Base-by-base conservation (phyloP, 192 early-diverging fungal species). In the Coemansia sp. region DNA sequence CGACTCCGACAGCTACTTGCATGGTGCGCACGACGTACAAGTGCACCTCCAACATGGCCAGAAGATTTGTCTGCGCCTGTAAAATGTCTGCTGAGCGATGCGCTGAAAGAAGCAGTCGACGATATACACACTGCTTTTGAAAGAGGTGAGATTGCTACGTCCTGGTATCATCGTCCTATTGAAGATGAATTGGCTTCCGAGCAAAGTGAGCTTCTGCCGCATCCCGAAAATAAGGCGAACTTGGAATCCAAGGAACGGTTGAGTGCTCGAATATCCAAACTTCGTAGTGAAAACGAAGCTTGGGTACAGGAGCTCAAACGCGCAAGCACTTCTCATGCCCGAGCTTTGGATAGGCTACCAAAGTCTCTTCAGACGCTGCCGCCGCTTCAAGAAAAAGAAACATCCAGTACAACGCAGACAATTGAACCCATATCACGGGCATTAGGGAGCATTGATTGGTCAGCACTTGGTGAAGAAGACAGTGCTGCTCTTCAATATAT, bases 1-100 rank as follows among this genome's bases (percentile, higher is more conserved):
- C 83, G 85, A 1, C 79, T 92, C 69, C 81, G 86, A 0, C 88
- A 92, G 68, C 78, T 92, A 47, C 61, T 92, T 1, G 65, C 83
- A 12, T 92, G 90, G 90, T 88, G 88, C 55, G 84, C 85, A 0
- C 71, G 85, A 22, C 59, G 73, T 14, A 69, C 73, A 1, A 31
- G 10, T 18, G 18, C 5, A 19, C n/a, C 54, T 0, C 48, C 52
- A 19, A 8, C 44, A 7, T 76, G 73, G 78, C 67, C 73, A 0
- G 26, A 2, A 10, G 73, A 66, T 10, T 28, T 81, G 47, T 69
- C 78, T 0, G 60, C 47, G 0, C 32, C 48, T 8, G 77, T 71
- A 10, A 32, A 51, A 25, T 24, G 26, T 14, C 57, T 80, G 31
- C 47, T 80, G 60, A 30, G 53, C 32, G 71, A 80, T 18, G 71